A percentile compares a stretch with the other conserved stretches of the same genome.
phyloP scores from a whole-genome alignment of 2,329 filamentous ascomycete species.

The Coleophoma cylindrospora region DNA sequence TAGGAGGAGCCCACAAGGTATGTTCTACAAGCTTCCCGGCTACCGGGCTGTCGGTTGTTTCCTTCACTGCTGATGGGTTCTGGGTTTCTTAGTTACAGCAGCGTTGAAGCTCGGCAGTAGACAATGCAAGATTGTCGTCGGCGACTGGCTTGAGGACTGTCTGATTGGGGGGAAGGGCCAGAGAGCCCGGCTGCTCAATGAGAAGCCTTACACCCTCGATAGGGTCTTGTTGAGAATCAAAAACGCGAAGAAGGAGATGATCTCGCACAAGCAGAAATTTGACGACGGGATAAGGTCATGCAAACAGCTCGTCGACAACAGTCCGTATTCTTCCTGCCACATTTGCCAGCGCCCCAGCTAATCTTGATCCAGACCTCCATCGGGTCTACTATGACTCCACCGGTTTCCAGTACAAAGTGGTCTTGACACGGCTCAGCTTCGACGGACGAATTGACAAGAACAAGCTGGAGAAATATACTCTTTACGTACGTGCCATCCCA shows the following conservation, averaged over 20 bases:
- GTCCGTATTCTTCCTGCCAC: slow-evolving; percentile 31
- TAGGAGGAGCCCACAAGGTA: slow-evolving; percentile 13
- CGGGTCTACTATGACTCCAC: slow-evolving; percentile 59
- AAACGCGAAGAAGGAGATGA: slow-evolving; percentile 32
- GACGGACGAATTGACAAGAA: slow-evolving; percentile 29
- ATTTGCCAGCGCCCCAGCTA: background rate
- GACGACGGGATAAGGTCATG: slow-evolving; percentile 26
- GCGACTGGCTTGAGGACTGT: slow-evolving; percentile 40
- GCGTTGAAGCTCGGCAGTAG: slow-evolving; percentile 28
- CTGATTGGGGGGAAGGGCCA: slow-evolving; percentile 21
- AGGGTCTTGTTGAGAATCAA: slow-evolving; percentile 13
- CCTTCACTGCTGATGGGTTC: background rate
- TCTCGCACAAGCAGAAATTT: slow-evolving; percentile 27
- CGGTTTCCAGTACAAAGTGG: slow-evolving; percentile 59
- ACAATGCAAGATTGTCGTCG: slow-evolving; percentile 35
- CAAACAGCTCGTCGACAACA: slow-evolving; percentile 41
- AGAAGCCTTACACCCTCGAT: slow-evolving; percentile 16
- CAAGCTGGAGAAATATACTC: slow-evolving; percentile 50
- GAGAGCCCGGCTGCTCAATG: slow-evolving; percentile 19
- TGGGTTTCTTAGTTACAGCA: slow-evolving; percentile 29
- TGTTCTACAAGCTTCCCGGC: background rate
- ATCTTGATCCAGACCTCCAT: slow-evolving; percentile 28
- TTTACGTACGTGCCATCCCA: slow-evolving; percentile 45
- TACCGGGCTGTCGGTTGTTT: background rate
- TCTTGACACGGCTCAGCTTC: slow-evolving; percentile 48